phyloP scores from a whole-genome alignment of 192 early-diverging fungal species.

The Backusella macrospora region DNA sequence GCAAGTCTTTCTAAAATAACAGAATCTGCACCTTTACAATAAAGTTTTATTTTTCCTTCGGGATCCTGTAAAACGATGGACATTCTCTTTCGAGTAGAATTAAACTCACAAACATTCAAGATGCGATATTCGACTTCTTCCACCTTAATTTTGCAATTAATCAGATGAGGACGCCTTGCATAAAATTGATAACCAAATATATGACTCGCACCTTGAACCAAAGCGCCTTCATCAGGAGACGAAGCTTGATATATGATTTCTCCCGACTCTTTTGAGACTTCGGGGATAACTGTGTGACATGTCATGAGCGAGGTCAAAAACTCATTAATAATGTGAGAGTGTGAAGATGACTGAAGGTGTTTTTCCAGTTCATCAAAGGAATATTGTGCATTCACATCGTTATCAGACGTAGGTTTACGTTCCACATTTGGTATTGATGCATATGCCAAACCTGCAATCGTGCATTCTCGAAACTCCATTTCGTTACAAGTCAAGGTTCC shows the following conservation, averaged over 20 bases:
- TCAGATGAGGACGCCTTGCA: constrained; percentile 58
- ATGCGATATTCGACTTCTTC: constrained; percentile 75
- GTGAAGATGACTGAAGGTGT: constrained; percentile 57
- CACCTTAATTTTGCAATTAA: constrained; percentile 49
- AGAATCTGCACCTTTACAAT: constrained; percentile 96
- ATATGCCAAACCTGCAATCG: constrained; percentile 90
- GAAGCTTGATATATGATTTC: constrained; percentile 88
- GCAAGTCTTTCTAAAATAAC: constrained; percentile 86
- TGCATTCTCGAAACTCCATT: constrained; percentile 84
- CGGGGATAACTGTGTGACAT: constrained; percentile 96
- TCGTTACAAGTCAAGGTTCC: constrained; percentile 42
- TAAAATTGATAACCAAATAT: constrained; percentile 66
- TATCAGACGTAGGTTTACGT: constrained; percentile 72
- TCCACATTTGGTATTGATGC: constrained; percentile 86
- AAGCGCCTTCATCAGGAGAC: constrained; percentile 92
- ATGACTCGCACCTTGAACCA: constrained; percentile 66
- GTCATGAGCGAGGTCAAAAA: constrained; percentile 88
- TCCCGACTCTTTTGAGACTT: constrained; percentile 62
- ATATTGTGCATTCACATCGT: constrained; percentile 61
- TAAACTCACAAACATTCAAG: constrained; percentile 94
- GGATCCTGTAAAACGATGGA: constrained; percentile 82
- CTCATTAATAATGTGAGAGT: constrained; percentile 74
- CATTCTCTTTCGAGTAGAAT: constrained; percentile 95
- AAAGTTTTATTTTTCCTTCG: constrained; percentile 82
- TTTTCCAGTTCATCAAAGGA: constrained; percentile 61